A percentile compares a stretch with the other conserved stretches of the same genome.
Conservation (phyloP, 352 stramenopile species). For the Phytopythium helicoides region DNA sequence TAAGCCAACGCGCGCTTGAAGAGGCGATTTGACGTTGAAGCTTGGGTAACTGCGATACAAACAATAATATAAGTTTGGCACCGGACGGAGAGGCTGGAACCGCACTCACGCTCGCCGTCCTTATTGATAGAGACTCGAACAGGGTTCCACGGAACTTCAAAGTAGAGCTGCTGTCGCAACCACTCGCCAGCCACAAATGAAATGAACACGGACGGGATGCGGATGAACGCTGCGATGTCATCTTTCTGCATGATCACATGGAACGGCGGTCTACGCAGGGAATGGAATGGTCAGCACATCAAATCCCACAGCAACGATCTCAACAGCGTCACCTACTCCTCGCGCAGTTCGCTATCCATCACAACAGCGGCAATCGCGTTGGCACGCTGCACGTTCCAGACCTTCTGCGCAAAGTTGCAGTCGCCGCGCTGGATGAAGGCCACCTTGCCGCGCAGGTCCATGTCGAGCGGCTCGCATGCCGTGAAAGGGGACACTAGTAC, state of each 20-base stretch:
- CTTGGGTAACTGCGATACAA: conserved; percentile 34
- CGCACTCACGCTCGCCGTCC: conserved; percentile 53
- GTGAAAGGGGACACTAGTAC: conserved; percentile 48
- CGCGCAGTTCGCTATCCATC: conserved; percentile 61
- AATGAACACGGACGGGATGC: conserved; percentile 74
- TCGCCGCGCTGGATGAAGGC: conserved; percentile 76
- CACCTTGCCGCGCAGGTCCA: conserved; percentile 59
- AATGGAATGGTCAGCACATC: background rate
- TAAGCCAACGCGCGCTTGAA: conserved; percentile 72
- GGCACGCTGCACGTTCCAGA: conserved; percentile 56
- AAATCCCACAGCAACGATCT: background rate
- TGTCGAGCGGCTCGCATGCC: conserved; percentile 50
- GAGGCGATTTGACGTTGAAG: conserved; percentile 54
- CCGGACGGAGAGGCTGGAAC: too few species aligned
- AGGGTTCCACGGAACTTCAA: conserved; percentile 48
- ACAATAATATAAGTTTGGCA: background rate
- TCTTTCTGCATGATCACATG: conserved; percentile 88
- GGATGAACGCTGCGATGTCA: conserved; percentile 56
- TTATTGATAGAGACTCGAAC: conserved; percentile 55
- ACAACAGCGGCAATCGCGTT: conserved; percentile 68
- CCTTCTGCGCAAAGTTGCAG: conserved; percentile 58
- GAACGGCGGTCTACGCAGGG: conserved; percentile 41
- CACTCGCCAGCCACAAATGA: conserved; percentile 61
- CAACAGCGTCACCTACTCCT: conserved; percentile 63
- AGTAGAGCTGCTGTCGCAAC: conserved; percentile 37